Percentiles rank a stretch among this genome's conserved stretches.
Conservation (phyloP, 164 flowering plant genomes). For the Aristolochia fimbriata region DNA sequence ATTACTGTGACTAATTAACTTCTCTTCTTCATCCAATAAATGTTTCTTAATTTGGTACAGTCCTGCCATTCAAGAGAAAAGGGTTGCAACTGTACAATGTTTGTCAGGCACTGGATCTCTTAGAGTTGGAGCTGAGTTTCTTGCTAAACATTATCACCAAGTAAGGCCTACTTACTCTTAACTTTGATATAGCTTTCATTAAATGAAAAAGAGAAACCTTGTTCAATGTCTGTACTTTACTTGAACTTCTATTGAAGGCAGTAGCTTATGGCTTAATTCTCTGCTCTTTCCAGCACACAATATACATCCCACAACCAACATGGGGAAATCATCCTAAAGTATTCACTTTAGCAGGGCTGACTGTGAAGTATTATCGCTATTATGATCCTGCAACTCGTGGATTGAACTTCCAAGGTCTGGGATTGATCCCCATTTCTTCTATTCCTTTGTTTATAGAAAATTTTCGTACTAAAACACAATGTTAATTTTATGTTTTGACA, state of each 20-base stretch:
- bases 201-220: background rate
- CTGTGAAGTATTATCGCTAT: slow-evolving; percentile 84
- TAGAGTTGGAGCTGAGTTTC: slow-evolving; percentile 92
- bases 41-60: slow-evolving; percentile 19
- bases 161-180: slow-evolving; percentile 22
- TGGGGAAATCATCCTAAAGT: slow-evolving; percentile 98
- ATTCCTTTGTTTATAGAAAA: background rate
- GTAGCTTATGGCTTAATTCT: background rate
- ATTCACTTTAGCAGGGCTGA: slow-evolving; percentile 68
- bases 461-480: background rate
- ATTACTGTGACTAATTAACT: too few relatives aligned
- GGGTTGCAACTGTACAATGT: slow-evolving; percentile 83
- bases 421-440: background rate
- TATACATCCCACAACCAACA: slow-evolving; percentile 87
- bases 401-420: slow-evolving; percentile 68
- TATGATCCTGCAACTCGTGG: slow-evolving; percentile 95
- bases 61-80: slow-evolving; percentile 82
- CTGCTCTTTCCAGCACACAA: slow-evolving; percentile 42
- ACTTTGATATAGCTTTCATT: background rate
- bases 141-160: slow-evolving; percentile 75
- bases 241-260: background rate
- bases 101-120: slow-evolving; percentile 96
- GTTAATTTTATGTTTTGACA: slow-evolving; percentile 7
- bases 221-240: background rate
- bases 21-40: too few relatives aligned